Base-by-base conservation (phyloP, 2,329 filamentous ascomycete genomes). In the Eurotiales sp. region DNA sequence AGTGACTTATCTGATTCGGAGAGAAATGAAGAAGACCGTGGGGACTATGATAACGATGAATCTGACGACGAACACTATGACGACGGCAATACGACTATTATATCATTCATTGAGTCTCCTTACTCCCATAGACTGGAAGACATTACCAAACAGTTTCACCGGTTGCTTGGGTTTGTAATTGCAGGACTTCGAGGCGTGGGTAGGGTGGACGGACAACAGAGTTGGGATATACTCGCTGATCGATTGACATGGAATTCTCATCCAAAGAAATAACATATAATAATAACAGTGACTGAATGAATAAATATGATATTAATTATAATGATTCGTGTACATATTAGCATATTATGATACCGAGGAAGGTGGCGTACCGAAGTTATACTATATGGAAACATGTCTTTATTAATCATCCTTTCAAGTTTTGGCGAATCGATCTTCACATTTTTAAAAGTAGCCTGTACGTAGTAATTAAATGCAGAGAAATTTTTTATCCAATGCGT, bases 201-300 rank as follows among this genome's bases (percentile, higher is more conserved):
- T 45, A 80, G 90, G 59, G 87, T 85, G 29, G 85, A 87, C 43
- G 83, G 83, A 23, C 83, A 88, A 70, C 77, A 61, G 63, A 80
- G 85, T 64, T 92, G 90, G 87, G 88, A 93, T 68, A 82, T 87
- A 54, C 66, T 96, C 54, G 89, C 87, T 0, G 89, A 95, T 67
- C 87, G 86, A 74, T 68, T 95, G 40, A 86, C 91, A 46, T 72
- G 70, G 70, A 65, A 67, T 34, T 34, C 32, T 11, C 36, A 29
- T 19, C 30, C 23, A 7, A 46, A 62, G 12, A 27, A 39, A 32
- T 50, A 23, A 44, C 39, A 25, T 2, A 30, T 10, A 23, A 8
- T n/a, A n/a, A 47, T 27, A 23, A 7, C 15, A 36, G 2, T 14
- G 10, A 22, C n/a, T n/a, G n/a, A n/a, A n/a, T n/a, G n/a, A n/a